These are phyloP conservation scores for Chytriomyces hyalinus DNA, from an alignment of 192 early-diverging fungal species.

Conservation along the genomic window DNA sequence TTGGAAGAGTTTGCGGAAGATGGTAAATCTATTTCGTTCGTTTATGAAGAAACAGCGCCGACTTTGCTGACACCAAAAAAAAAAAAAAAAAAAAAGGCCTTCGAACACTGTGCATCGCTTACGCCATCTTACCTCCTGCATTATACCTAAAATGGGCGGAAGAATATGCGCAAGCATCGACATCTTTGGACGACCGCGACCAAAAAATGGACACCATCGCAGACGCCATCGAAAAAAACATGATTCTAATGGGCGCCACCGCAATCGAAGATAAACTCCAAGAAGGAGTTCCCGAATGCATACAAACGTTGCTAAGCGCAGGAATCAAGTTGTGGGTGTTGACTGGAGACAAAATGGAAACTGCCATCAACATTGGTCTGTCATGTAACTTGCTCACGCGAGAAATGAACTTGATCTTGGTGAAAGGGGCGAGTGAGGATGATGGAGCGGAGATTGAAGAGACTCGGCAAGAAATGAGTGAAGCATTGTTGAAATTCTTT, in stretches of 20 bases:
- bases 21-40: constrained; percentile 39
- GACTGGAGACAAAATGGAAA: constrained; percentile 96
- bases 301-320: constrained; percentile 79
- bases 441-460: constrained; percentile 46
- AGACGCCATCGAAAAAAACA: constrained; percentile 77
- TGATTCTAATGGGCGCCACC: constrained; percentile 91
- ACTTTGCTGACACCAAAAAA: not conserved
- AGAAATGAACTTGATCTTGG: constrained; percentile 83
- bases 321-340: constrained; percentile 97
- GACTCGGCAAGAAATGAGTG: constrained; percentile 71
- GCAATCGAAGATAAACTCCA: constrained; percentile 98
- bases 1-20: constrained; percentile 85
- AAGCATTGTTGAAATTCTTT: constrained; percentile 69
- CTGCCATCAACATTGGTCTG: constrained; percentile 97
- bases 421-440: constrained; percentile 53
- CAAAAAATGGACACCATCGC: constrained; percentile 76
- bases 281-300: constrained; percentile 95
- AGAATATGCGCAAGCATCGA: constrained; percentile 75
- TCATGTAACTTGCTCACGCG: constrained; percentile 86
- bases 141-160: constrained; percentile 75
- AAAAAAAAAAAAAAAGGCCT: constrained; percentile 36
- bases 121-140: constrained; percentile 70
- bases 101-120: constrained; percentile 88
- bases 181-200: constrained; percentile 80
- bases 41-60: constrained; percentile 34